These are phyloP conservation scores for Curvularia eragrostidis DNA, from an alignment of 2,329 filamentous ascomycete species.

Conservation along the genomic window DNA sequence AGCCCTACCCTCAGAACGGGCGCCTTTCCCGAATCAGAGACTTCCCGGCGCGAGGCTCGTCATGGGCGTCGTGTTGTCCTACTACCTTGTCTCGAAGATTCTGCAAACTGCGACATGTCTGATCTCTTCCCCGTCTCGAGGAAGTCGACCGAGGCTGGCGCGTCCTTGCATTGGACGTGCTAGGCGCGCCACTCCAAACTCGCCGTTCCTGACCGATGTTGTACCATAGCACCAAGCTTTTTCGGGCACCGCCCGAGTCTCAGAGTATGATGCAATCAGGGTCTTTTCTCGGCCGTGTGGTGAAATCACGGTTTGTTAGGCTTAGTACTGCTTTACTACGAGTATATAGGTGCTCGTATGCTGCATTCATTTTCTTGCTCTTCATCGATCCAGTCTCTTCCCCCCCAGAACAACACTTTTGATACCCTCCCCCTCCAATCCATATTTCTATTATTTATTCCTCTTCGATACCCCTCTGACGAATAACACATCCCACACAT, in stretches of 20 bases:
- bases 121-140: slow-evolving; percentile 7
- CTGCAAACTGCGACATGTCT: slow-evolving; percentile 15
- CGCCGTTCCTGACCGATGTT: slow-evolving; percentile 21
- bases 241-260: background rate
- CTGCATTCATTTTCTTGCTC: background rate
- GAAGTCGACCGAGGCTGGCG: background rate
- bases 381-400: background rate
- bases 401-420: slow-evolving; percentile 2
- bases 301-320: slow-evolving; percentile 17
- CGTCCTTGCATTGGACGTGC: slow-evolving; percentile 3
- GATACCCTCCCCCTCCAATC: slow-evolving; percentile 6
- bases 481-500: slow-evolving; percentile 13
- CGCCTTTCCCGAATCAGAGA: slow-evolving; percentile 22
- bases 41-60: slow-evolving; percentile 26
- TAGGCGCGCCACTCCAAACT: slow-evolving; percentile 4
- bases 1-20: slow-evolving; percentile 19
- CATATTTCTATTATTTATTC: no score
- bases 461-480: background rate
- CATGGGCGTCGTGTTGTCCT: slow-evolving; percentile 22
- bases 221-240: slow-evolving; percentile 2
- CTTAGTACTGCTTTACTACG: slow-evolving; percentile 3
- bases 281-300: slow-evolving; percentile 11
- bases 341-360: slow-evolving; percentile 22
- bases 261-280: slow-evolving; percentile 25
- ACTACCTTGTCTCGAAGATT: slow-evolving; percentile 12